phyloP scores from a whole-genome alignment of 805 yeast genomes.

The Ogataea corticis region DNA sequence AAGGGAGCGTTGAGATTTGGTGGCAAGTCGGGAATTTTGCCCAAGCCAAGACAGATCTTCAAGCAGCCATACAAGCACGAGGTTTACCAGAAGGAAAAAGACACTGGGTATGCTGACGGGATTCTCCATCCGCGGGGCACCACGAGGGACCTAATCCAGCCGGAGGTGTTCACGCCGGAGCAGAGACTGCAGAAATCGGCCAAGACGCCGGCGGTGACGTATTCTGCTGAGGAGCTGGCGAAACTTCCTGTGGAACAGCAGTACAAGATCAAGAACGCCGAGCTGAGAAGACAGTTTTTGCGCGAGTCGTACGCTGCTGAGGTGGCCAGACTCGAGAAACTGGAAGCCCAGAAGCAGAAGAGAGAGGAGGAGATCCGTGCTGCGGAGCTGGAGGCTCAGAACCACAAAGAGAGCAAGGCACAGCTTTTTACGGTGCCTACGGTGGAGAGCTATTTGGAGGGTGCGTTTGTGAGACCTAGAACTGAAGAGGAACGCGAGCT shows the following conservation, averaged over 20 bases:
- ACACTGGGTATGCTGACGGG: slow-evolving; percentile 72
- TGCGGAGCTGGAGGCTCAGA: slow-evolving; percentile 32
- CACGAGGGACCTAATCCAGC: slow-evolving; percentile 54
- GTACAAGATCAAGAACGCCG: slow-evolving; percentile 54
- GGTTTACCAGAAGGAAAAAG: slow-evolving; percentile 48
- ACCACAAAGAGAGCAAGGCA: slow-evolving; percentile 50
- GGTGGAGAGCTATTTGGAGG: slow-evolving; percentile 61
- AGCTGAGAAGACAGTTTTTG: slow-evolving; percentile 71
- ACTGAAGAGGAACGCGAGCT: slow-evolving; percentile 66
- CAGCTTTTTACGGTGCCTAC: slow-evolving; percentile 77
- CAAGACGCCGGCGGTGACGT: slow-evolving; percentile 41
- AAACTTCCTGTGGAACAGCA: slow-evolving; percentile 39
- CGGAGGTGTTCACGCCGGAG: slow-evolving; percentile 57
- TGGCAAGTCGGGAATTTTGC: slow-evolving; percentile 80
- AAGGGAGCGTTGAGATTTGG: slow-evolving; percentile 52
- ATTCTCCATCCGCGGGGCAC: slow-evolving; percentile 66
- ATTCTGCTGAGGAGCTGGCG: slow-evolving; percentile 34
- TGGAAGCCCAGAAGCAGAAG: slow-evolving; percentile 26
- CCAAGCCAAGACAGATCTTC: slow-evolving; percentile 73
- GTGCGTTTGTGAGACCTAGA: slow-evolving; percentile 71
- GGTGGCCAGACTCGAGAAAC: slow-evolving; percentile 38
- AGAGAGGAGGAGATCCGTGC: slow-evolving; percentile 28
- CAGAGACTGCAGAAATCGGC: slow-evolving; percentile 58
- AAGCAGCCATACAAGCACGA: slow-evolving; percentile 62
- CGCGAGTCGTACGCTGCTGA: slow-evolving; percentile 53